A percentile compares a stretch with the other conserved stretches of the same genome.
Conservation (phyloP, 768 basidiomycete species). For the Tricholoma matsutake region DNA sequence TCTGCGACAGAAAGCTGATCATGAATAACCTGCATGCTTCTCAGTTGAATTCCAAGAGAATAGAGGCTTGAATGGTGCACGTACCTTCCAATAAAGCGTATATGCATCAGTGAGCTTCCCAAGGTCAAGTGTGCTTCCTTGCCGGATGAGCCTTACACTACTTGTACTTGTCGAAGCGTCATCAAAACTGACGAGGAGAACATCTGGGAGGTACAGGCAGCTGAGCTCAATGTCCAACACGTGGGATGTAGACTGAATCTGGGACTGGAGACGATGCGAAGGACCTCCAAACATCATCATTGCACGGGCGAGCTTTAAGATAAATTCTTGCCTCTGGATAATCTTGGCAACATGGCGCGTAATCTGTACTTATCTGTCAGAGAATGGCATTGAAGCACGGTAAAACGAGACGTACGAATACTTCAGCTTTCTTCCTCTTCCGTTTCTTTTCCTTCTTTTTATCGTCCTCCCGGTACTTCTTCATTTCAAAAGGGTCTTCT, state of each 20-base stretch:
- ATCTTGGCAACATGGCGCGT: slow-evolving; percentile 83
- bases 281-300: slow-evolving; percentile 92
- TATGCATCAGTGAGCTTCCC: slow-evolving; percentile 73
- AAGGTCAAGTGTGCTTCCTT: slow-evolving; percentile 68
- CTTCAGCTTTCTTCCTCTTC: slow-evolving; percentile 70
- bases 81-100: slow-evolving; percentile 69
- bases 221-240: slow-evolving; percentile 71
- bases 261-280: slow-evolving; percentile 77
- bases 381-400: not conserved
- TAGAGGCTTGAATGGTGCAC: slow-evolving; percentile 7
- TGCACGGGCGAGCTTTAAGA: slow-evolving; percentile 77
- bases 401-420: slow-evolving; percentile 48
- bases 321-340: slow-evolving; percentile 78
- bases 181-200: slow-evolving; percentile 80
- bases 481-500: slow-evolving; percentile 17
- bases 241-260: slow-evolving; percentile 73
- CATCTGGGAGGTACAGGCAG: slow-evolving; percentile 73
- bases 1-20: slow-evolving; percentile 74
- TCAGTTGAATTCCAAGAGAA: not conserved
- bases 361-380: slow-evolving; percentile 45
- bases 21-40: slow-evolving; percentile 65
- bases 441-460: slow-evolving; percentile 45
- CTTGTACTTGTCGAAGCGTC: slow-evolving; percentile 78
- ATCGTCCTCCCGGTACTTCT: slow-evolving; percentile 13
- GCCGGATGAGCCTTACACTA: slow-evolving; percentile 76